Conservation (phyloP, 202 grass and related monocot genomes). For the Carex arenaria region DNA sequence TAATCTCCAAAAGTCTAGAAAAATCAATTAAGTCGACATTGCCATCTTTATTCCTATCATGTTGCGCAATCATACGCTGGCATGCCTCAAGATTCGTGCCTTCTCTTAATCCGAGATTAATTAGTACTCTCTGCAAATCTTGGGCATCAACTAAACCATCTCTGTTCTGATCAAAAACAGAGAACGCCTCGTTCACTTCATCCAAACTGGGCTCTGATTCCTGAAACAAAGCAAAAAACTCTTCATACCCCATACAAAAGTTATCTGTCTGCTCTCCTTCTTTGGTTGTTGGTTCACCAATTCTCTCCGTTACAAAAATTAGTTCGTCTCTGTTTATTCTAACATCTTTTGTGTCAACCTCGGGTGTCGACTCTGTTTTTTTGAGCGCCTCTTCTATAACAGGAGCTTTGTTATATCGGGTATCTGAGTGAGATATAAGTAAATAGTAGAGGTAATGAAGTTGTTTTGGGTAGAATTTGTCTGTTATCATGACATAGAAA, state of each 20-base stretch:
- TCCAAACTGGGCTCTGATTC: conserved; percentile 71
- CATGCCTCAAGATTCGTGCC: conserved; percentile 31
- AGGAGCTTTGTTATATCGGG: neutral
- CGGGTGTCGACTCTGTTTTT: neutral
- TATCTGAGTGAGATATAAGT: neutral
- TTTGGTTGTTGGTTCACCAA: neutral
- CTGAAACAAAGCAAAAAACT: conserved; percentile 44
- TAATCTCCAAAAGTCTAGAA: conserved; percentile 16
- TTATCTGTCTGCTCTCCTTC: neutral
- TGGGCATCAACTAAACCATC: conserved; percentile 58
- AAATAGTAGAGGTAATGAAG: neutral
- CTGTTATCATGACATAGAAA: neutral
- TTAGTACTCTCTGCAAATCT: conserved; percentile 44
- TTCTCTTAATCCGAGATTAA: conserved; percentile 31
- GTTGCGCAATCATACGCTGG: conserved; percentile 40
- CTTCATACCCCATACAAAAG: conserved; percentile 22
- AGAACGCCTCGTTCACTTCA: conserved; percentile 56
- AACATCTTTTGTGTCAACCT: neutral
- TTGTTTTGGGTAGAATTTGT: conserved; percentile 18
- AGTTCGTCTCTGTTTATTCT: conserved; percentile 43
- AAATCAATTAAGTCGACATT: conserved; percentile 70
- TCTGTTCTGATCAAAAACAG: conserved; percentile 49
- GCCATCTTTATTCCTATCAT: conserved; percentile 70
- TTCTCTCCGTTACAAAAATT: conserved; percentile 38
- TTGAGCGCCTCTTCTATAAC: neutral